Evolutionary conservation across 2,329 filamentous ascomycete species (phyloP).

Genomic region (Lasiodiplodia gonubiensis): DNA sequence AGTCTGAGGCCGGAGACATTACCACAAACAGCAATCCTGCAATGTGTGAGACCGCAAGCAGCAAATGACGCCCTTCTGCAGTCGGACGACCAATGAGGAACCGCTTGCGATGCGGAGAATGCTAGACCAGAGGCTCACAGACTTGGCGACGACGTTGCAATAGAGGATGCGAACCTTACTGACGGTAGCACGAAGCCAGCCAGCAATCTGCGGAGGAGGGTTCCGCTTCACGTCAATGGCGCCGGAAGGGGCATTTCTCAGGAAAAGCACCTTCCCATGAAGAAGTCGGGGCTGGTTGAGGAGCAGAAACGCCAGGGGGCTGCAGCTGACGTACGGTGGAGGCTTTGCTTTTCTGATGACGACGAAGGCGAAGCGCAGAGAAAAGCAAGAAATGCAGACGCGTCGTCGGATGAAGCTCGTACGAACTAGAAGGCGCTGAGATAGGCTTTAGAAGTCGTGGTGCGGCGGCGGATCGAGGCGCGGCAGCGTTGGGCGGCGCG

Average conservation of each 20-base stretch:
- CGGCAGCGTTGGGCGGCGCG: conserved; percentile 1
- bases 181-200: conserved; percentile 14
- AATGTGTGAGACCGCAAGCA: neutral
- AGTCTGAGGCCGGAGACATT: neutral
- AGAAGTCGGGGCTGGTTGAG: neutral
- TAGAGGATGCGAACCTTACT: neutral
- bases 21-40: conserved; percentile 11
- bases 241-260: neutral
- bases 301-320: neutral
- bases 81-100: neutral
- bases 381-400: conserved; percentile 11
- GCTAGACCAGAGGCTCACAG: neutral
- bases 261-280: neutral
- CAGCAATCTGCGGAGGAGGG: neutral
- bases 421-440: conserved; percentile 21
- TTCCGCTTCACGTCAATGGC: conserved; percentile 4
- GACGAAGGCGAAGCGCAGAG: conserved; percentile 16
- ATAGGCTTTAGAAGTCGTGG: conserved; percentile 11
- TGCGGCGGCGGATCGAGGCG: conserved; percentile 13
- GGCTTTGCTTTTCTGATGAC: conserved; percentile 20
- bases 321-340: conserved; percentile 17
- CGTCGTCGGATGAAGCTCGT: conserved; percentile 26
- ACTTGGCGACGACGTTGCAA: neutral
- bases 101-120: neutral
- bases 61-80: neutral